Conservation (phyloP, 2,329 filamentous ascomycete species). For the Pseudogymnoascus sp. region DNA sequence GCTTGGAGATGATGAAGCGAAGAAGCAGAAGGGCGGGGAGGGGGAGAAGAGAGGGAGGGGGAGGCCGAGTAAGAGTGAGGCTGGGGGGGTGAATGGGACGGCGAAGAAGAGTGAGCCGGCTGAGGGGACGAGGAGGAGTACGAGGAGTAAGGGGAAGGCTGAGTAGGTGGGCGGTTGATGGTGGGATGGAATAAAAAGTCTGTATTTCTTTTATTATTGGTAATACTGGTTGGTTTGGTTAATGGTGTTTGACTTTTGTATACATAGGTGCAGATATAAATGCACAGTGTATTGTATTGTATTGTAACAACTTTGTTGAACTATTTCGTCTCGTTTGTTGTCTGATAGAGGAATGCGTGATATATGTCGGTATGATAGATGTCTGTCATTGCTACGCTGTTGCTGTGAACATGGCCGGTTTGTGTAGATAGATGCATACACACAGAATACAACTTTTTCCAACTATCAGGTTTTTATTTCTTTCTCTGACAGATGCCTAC, state of each 20-base stretch:
- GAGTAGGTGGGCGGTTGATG: neutral
- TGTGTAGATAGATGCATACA: no score
- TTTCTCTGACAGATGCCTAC: no score
- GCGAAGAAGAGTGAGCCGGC: neutral
- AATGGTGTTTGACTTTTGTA: neutral
- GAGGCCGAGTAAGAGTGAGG: neutral
- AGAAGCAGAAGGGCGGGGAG: neutral
- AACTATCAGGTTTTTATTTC: no score
- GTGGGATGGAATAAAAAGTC: neutral
- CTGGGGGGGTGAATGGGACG: neutral
- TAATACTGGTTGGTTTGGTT: neutral
- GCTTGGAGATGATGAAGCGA: neutral
- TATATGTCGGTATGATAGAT: no score
- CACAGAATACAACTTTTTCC: no score
- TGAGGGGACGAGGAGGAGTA: constrained; percentile 16
- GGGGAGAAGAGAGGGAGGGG: neutral
- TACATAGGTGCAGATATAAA: neutral
- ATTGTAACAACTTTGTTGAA: neutral
- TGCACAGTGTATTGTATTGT: neutral
- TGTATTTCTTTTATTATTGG: neutral
- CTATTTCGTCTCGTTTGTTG: neutral
- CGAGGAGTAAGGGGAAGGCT: neutral
- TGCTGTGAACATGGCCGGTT: no score
- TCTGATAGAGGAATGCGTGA: no score
- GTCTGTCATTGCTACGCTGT: no score